Evolutionary conservation across 192 early-diverging fungal species (phyloP), one percentile per base, ranked within the genome.

Genomic region (Nowakowskiella sp.): DNA sequence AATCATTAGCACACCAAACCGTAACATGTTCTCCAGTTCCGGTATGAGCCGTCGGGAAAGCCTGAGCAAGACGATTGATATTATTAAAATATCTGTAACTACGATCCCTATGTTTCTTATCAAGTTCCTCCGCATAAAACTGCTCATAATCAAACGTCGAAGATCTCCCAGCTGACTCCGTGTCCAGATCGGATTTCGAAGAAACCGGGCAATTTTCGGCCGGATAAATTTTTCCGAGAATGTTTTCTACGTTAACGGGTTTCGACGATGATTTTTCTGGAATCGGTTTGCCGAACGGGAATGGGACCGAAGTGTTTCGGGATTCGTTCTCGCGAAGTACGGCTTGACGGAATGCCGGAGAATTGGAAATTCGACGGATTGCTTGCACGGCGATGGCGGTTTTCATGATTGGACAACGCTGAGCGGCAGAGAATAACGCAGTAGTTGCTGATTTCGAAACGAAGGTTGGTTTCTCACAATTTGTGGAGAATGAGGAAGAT

Each of bases 11-110:
- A 67, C 95, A 98, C 95, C 95, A 98, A 32, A 98, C 95, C 7
- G 89, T 92, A 45, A 98, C 95, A 58, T 90, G 79, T 57, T 94
- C 90, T 31, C 83, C 76, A 42, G 73, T 56, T 39, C 80, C 84
- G 22, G 92, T 98, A 73, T 98, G 95, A 21, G 95, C 95, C 56
- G 76, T 82, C 36, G 95, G 95, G 66, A 86, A 98, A 59, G 80
- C 72, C 64, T 86, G 73, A 3, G 95, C 95, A 24, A 98, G 74
- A 31, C 95, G 87, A 71, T 98, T 98, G 78, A 98, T 96, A 80
- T 98, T 98, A 85, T 98, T 98, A 68, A 98, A 98, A 77, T 96
- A 98, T 61, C 95, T 86, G 78, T 98, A 98, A 60, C 82, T 86
- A 77, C 90, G 89, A 84, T 98, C 92, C 59, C 80, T 77, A 65